Evolutionary conservation across 140 eudicot genomes (phyloP).

Genomic region (Bidens hawaiensis): DNA sequence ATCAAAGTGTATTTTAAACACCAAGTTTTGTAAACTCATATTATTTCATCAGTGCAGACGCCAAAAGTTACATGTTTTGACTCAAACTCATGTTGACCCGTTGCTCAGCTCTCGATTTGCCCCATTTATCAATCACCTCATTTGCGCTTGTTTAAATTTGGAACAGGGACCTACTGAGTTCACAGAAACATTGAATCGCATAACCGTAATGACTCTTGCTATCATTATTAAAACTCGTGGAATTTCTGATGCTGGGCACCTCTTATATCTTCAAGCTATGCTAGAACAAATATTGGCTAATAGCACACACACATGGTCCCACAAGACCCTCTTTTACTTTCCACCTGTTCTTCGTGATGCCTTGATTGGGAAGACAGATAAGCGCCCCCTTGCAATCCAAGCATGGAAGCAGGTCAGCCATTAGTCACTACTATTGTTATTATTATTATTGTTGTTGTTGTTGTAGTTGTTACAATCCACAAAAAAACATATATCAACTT

Average conservation of each 20-base stretch:
- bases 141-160: constrained; percentile 31
- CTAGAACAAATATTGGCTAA: constrained; percentile 75
- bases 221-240: constrained; percentile 87
- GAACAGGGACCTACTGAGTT: constrained; percentile 87
- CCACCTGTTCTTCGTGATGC: constrained; percentile 67
- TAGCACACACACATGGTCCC: constrained; percentile 87
- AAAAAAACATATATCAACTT: background rate
- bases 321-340: constrained; percentile 69
- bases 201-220: constrained; percentile 60
- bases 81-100: background rate
- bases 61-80: background rate
- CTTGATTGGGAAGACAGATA: constrained; percentile 55
- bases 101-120: background rate
- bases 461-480: background rate
- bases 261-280: constrained; percentile 70
- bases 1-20: background rate
- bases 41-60: background rate
- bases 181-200: constrained; percentile 82
- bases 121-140: background rate
- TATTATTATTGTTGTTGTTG: background rate
- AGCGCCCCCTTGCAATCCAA: constrained; percentile 68
- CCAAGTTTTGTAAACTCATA: background rate
- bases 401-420: constrained; percentile 85
- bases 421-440: too few species aligned
- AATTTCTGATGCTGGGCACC: constrained; percentile 75